Conservation (phyloP, 2,329 filamentous ascomycete species). For the Colletotrichum euphorbiae region DNA sequence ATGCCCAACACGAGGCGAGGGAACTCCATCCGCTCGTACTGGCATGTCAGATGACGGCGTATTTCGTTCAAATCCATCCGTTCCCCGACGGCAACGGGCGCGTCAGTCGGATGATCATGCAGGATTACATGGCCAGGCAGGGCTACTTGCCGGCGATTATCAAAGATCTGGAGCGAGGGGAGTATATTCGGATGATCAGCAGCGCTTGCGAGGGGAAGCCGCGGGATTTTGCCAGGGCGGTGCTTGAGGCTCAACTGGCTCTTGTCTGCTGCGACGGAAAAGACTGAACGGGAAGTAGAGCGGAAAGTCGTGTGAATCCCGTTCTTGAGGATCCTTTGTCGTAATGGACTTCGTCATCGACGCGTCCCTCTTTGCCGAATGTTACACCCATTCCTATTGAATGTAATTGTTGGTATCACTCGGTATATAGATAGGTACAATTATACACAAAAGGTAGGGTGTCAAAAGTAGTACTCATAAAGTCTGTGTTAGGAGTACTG, state of each 20-base stretch:
- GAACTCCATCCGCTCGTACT: constrained; percentile 42
- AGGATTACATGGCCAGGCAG: constrained; percentile 44
- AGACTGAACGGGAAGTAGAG: too few species aligned
- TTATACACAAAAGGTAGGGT: too few species aligned
- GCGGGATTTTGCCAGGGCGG: constrained; percentile 30
- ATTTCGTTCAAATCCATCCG: constrained; percentile 42
- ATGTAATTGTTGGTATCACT: too few species aligned
- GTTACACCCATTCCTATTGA: not conserved
- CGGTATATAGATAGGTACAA: too few species aligned
- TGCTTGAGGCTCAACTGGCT: constrained; percentile 37
- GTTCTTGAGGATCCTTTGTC: too few species aligned
- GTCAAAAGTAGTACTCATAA: too few species aligned
- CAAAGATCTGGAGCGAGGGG: constrained; percentile 32
- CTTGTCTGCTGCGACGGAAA: not conserved
- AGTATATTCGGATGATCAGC: constrained; percentile 42
- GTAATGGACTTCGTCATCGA: too few species aligned
- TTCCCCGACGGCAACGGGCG: constrained; percentile 44
- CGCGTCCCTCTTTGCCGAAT: not conserved
- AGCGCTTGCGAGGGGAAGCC: constrained; percentile 40
- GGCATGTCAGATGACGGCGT: constrained; percentile 41
- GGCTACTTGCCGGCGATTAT: constrained; percentile 42
- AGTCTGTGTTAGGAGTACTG: too few species aligned
- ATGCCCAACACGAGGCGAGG: constrained; percentile 34
- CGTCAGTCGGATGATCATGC: constrained; percentile 41
- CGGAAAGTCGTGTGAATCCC: too few species aligned